Conservation (phyloP, 2,329 filamentous ascomycete species). For the Diaporthe australafricana region DNA sequence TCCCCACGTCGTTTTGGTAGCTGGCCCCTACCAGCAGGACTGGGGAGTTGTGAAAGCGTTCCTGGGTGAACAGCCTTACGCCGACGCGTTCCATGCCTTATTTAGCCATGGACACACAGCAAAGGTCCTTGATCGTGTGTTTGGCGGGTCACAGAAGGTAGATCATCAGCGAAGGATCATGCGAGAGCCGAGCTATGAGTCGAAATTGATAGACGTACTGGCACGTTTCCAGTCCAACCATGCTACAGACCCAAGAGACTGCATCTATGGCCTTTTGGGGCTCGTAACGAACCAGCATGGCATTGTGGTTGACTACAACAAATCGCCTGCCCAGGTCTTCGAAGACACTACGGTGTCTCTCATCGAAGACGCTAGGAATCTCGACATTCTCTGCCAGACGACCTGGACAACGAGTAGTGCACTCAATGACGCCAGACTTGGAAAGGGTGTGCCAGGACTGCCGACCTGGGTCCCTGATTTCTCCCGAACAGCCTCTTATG, state of each 20-base stretch:
- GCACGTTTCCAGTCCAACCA: conserved; percentile 34
- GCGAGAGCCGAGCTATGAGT: neutral
- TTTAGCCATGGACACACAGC: neutral
- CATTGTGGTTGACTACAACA: conserved; percentile 38
- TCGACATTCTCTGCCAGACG: conserved; percentile 40
- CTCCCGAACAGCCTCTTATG: neutral
- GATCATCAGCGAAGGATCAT: conserved; percentile 34
- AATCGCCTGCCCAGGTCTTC: conserved; percentile 29
- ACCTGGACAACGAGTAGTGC: conserved; percentile 24
- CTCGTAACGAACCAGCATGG: conserved; percentile 27
- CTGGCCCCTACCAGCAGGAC: conserved; percentile 17
- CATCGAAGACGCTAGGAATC: conserved; percentile 33
- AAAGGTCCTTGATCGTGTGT: neutral
- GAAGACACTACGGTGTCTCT: conserved; percentile 14
- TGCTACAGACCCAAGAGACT: conserved; percentile 37
- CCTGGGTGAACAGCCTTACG: conserved; percentile 26
- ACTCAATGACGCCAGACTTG: neutral
- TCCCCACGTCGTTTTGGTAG: conserved; percentile 26
- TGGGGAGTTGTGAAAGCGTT: conserved; percentile 35
- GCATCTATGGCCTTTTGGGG: conserved; percentile 36
- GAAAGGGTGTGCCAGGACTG: neutral
- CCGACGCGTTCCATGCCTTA: conserved; percentile 33
- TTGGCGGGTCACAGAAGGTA: neutral
- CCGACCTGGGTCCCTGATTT: neutral
- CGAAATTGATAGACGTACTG: conserved; percentile 37